Evolutionary conservation across 768 basidiomycete species (phyloP).

Genomic region (Tulasnella sp.): DNA sequence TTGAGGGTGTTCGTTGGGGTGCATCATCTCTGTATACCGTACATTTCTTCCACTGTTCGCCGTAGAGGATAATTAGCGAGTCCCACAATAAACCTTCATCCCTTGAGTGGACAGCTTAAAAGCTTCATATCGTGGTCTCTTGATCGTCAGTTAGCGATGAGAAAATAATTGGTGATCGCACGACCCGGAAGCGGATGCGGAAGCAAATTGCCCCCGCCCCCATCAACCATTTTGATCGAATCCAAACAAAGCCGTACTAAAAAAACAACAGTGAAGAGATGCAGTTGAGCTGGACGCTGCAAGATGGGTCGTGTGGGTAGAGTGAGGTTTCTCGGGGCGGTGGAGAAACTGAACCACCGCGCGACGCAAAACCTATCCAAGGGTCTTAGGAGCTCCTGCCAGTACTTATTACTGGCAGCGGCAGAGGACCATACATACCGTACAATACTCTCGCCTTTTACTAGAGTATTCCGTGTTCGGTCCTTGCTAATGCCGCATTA

Average conservation of each 20-base stretch:
- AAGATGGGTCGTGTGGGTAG: not conserved
- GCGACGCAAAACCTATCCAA: not conserved
- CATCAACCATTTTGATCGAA: too few species aligned
- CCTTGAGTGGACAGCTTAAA: not conserved
- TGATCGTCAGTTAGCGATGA: too few species aligned
- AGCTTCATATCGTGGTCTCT: not conserved
- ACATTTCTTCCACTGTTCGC: not conserved
- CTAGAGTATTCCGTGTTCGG: constrained; percentile 36
- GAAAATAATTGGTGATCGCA: too few species aligned
- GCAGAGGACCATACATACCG: constrained; percentile 34
- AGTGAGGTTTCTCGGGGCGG: not conserved
- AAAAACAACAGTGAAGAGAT: too few species aligned
- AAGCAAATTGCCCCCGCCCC: too few species aligned
- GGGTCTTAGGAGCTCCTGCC: not conserved
- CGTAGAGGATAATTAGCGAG: not conserved
- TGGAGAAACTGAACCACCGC: not conserved
- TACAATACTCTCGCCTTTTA: constrained; percentile 37
- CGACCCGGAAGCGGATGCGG: too few species aligned
- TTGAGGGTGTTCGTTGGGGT: not conserved
- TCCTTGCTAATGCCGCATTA: constrained; percentile 34
- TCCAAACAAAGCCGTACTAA: too few species aligned
- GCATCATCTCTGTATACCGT: not conserved
- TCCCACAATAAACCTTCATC: too few species aligned
- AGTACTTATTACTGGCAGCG: constrained; percentile 2
- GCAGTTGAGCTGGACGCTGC: not conserved